These are phyloP conservation scores for Talaromyces liani DNA, from an alignment of 495 filamentous ascomycete species.

Conservation along the genomic window DNA sequence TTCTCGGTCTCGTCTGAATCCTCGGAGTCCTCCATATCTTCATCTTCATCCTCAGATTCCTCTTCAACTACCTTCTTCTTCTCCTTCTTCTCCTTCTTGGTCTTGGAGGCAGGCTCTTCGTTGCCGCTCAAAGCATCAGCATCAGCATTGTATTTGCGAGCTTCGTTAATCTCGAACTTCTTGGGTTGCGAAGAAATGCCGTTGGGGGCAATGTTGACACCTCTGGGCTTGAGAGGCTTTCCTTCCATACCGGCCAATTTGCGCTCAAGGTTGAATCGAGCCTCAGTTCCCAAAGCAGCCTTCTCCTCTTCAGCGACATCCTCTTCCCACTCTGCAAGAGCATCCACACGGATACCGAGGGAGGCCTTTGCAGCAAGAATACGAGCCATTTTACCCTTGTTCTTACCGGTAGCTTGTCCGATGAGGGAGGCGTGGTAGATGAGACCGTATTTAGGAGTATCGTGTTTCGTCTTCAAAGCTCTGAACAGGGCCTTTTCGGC, in stretches of 20 bases:
- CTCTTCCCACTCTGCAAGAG: conserved; percentile 73
- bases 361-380: conserved; percentile 91
- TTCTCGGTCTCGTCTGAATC: conserved; percentile 42
- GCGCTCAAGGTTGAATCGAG: conserved; percentile 74
- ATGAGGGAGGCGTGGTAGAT: conserved; percentile 98
- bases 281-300: conserved; percentile 62
- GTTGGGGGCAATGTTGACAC: conserved; percentile 67
- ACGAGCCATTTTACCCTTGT: conserved; percentile 99
- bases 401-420: conserved; percentile 91
- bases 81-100: conserved; percentile 43
- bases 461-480: conserved; percentile 97
- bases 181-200: conserved; percentile 49
- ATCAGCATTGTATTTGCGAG: conserved; percentile 92
- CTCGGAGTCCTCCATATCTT: conserved; percentile 47
- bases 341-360: conserved; percentile 87
- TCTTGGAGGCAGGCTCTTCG: conserved; percentile 42
- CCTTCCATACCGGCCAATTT: conserved; percentile 81
- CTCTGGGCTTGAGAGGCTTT: conserved; percentile 74
- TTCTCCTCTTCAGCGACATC: conserved; percentile 83
- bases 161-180: conserved; percentile 90
- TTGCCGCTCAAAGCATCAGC: conserved; percentile 77
- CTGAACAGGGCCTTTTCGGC: conserved; percentile 98
- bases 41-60: conserved; percentile 30
- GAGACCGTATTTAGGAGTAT: conserved; percentile 97
- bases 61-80: conserved; percentile 42